Conservation (phyloP, 192 early-diverging fungal genomes). For the Linnemannia elongata region DNA sequence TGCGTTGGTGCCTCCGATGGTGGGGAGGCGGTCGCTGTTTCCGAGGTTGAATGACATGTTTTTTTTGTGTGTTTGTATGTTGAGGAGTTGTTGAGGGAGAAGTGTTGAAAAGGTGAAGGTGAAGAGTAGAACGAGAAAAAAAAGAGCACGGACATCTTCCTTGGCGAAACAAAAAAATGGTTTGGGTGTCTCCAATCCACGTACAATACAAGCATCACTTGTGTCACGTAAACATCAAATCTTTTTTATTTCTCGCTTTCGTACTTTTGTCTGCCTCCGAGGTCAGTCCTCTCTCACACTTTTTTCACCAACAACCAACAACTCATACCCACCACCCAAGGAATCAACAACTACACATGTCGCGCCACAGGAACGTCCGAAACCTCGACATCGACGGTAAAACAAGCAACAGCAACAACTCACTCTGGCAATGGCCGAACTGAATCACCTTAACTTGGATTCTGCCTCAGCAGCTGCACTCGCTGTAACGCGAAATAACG, state of each 20-base stretch:
- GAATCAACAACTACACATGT: conserved; percentile 49
- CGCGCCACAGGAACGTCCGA: conserved; percentile 65
- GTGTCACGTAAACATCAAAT: background rate
- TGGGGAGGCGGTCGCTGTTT: conserved; percentile 36
- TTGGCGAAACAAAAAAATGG: background rate
- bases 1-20: background rate
- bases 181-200: background rate
- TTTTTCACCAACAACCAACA: background rate
- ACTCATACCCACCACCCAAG: background rate
- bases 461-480: background rate
- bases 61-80: background rate
- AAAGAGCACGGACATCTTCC: background rate
- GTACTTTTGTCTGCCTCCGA: background rate
- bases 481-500: background rate
- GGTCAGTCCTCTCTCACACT: background rate
- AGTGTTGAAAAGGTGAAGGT: background rate
- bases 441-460: background rate
- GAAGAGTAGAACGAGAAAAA: background rate
- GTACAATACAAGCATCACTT: background rate
- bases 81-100: background rate
- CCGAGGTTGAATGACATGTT: conserved; percentile 47
- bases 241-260: background rate
- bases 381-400: conserved; percentile 68
- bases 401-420: background rate
- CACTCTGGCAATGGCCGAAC: background rate